Evolutionary conservation across 2,329 filamentous ascomycete species (phyloP), one percentile per base, ranked within the genome.

Genomic region (Colletotrichum spinosum): DNA sequence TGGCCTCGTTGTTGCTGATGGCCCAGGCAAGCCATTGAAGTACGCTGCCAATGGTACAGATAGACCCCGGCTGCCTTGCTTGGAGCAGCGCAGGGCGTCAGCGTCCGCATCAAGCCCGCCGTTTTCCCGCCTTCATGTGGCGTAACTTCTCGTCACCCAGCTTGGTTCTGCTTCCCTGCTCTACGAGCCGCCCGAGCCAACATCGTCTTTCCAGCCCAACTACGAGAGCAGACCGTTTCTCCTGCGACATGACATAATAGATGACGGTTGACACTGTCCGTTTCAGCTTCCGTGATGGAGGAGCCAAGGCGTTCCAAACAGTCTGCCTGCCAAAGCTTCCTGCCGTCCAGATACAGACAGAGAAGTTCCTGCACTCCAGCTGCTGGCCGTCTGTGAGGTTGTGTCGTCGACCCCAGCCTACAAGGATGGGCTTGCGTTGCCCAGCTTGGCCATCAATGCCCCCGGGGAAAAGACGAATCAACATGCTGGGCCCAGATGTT

Each of bases 401-500:
- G 4, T 25, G 25, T 25, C 25, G 25, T 25, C 25, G 25, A 25
- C 25, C 25, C 25, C 25, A 25, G 6, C 37, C 46, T 46, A 42
- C 54, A 42, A 49, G 58, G 15, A 46, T n/a, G 45, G 39, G 38
- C 35, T 17, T 35, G 46, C 35, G 38, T 11, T 17, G 39, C 15
- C 34, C 17, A 55, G 60, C 3, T 17, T 52, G 41, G 17, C 46
- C 25, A 25, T 35, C 7, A n/a, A 12, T 50, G 17, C 37, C 33
- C 41, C 25, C 35, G 17, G 15, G 39, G 54, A 25, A 4, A 63
- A 34, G 17, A 41, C n/a, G 46, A 17, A 48, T 37, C 52, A 34
- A 48, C 17, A 59, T 63, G 60, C 48, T 59, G 41, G 35, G 55
- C 60, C 17, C 34, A 53, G 48, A 53, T 46, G 8, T 52, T 42